Base-by-base conservation (phyloP, 495 filamentous ascomycete genomes). In the Daldinia childiae region DNA sequence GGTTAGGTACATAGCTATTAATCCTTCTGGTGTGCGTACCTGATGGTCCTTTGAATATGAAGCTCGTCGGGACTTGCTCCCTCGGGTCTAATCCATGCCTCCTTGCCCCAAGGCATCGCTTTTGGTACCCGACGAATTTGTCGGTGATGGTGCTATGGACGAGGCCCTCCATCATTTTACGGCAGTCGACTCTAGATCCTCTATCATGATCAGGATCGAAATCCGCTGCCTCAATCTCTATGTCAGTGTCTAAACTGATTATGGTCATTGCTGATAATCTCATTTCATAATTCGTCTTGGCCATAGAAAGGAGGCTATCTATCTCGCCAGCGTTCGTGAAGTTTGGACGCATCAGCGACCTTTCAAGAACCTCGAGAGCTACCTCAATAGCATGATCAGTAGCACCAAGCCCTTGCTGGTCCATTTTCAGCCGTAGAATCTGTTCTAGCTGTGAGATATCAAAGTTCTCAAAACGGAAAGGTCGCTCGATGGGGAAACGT, bases 401-500 rank as follows among this genome's bases (percentile, higher is more conserved):
- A 45, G n/a, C 34, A 14, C 24, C 19, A 24, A 86, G 80, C 1
- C 74, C 85, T 60, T 84, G 79, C 9, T 83, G 32, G 17, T 80
- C 81, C 15, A 91, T 68, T 62, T 90, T 90, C 15, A 87, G 69
- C 8, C 88, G 75, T 0, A 91, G 71, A 19, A 93, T 90, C 52
- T 79, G 58, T 1, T 74, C 65, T 0, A 94, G 75, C 62, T 93
- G 84, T 0, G 74, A 72, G 8, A 88, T 81, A 0, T 77, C 84
- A 74, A 91, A 93, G 64, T 93, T 89, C 39, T 92, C 87, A 71
- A 94, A 94, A 0, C 69, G 58, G 66, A 95, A 94, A 0, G 87
- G 89, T 6, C 80, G 74, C 0, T 83, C 80, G 0, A 92, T 76
- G 0, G 88, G 87, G 64, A 95, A 94, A 7, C 92, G 82, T 38